Percentiles rank a stretch among this genome's conserved stretches.
Evolutionary conservation across 768 basidiomycete species (phyloP).

Genomic region (Asterophora parasitica): DNA sequence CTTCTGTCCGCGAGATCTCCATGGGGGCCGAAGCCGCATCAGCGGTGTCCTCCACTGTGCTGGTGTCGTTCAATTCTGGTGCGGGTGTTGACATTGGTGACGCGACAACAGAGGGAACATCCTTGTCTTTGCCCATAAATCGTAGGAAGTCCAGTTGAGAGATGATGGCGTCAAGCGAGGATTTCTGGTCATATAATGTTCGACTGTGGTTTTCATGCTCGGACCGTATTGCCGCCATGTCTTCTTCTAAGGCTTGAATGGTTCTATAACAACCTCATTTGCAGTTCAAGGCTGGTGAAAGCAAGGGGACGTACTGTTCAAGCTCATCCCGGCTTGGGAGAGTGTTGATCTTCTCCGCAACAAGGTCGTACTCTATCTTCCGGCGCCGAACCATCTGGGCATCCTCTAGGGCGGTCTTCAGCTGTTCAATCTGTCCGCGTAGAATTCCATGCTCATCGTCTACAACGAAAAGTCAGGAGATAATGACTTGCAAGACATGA

Average conservation of each 20-base stretch:
- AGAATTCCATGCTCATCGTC: constrained; percentile 69
- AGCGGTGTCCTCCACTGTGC: constrained; percentile 14
- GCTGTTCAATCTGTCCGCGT: constrained; percentile 66
- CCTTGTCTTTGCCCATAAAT: constrained; percentile 65
- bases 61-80: constrained; percentile 26
- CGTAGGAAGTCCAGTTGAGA: constrained; percentile 56
- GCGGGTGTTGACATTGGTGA: constrained; percentile 48
- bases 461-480: constrained; percentile 22
- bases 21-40: not conserved
- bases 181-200: constrained; percentile 62
- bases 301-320: constrained; percentile 52
- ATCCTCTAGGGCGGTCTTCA: constrained; percentile 72
- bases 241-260: constrained; percentile 67
- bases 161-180: constrained; percentile 62
- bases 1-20: constrained; percentile 17
- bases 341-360: constrained; percentile 79
- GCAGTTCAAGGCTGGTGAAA: not conserved
- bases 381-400: constrained; percentile 70
- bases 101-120: constrained; percentile 38
- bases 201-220: constrained; percentile 74
- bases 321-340: constrained; percentile 74
- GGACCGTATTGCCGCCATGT: constrained; percentile 67
- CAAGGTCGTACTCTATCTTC: constrained; percentile 84
- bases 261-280: constrained; percentile 36
- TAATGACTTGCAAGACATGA: constrained; percentile 1